These are phyloP conservation scores for Tirmania nivea DNA, from an alignment of 495 filamentous ascomycete genomes.

Conservation along the genomic window DNA sequence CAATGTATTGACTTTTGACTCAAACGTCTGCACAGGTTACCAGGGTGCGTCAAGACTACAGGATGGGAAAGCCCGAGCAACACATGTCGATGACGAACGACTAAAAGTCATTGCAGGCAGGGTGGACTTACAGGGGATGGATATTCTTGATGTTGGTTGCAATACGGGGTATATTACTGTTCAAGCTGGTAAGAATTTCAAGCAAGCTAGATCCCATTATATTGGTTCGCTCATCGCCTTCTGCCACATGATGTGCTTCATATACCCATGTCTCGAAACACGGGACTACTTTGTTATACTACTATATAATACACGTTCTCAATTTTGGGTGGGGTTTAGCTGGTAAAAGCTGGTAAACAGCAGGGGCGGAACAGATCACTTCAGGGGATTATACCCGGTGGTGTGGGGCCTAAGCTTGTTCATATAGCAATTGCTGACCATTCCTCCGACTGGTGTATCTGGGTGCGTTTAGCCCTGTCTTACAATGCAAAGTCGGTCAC, in stretches of 20 bases:
- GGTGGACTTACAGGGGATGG: slow-evolving; percentile 18
- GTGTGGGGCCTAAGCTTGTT: too few relatives aligned
- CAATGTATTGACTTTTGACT: too few relatives aligned
- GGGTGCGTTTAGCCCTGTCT: slow-evolving; percentile 14
- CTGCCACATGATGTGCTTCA: neutral
- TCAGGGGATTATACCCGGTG: too few relatives aligned
- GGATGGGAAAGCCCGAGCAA: slow-evolving; percentile 11
- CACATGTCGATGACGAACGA: slow-evolving; percentile 22
- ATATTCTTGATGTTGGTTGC: slow-evolving; percentile 23
- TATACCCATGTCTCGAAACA: too few relatives aligned
- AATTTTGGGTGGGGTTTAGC: too few relatives aligned
- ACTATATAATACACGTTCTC: too few relatives aligned
- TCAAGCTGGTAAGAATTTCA: slow-evolving; percentile 17
- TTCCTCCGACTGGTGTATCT: too few relatives aligned
- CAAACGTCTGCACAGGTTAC: slow-evolving; percentile 2
- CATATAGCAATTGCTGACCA: too few relatives aligned
- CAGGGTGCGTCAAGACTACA: slow-evolving; percentile 12
- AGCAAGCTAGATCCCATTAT: too few relatives aligned
- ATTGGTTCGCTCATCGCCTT: neutral
- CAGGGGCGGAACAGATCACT: too few relatives aligned
- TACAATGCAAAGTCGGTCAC: slow-evolving; percentile 19
- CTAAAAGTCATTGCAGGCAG: slow-evolving; percentile 13
- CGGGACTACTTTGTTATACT: too few relatives aligned
- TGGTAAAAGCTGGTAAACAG: too few relatives aligned
- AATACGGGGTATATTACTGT: slow-evolving; percentile 21